These are phyloP conservation scores for Pleurotus sapidus DNA, from an alignment of 768 basidiomycete genomes.

Conservation along the genomic window DNA sequence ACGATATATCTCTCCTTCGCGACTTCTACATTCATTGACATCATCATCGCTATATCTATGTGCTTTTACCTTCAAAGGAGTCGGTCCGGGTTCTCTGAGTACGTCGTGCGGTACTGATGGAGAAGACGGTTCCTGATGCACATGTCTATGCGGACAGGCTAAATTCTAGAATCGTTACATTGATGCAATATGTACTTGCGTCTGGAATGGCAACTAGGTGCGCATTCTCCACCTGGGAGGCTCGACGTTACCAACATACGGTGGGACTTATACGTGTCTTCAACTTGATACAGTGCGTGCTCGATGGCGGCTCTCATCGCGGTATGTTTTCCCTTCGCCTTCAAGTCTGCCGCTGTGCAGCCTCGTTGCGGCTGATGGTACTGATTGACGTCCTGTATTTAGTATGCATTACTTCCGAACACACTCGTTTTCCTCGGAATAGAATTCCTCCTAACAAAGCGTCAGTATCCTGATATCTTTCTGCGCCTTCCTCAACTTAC, in stretches of 20 bases:
- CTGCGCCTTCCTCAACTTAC: not conserved
- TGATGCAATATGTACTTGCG: slow-evolving; percentile 12
- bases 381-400: not conserved
- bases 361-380: not conserved
- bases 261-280: not conserved
- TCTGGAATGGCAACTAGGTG: slow-evolving; percentile 15
- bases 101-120: not conserved
- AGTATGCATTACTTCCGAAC: slow-evolving; percentile 15
- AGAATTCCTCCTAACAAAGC: slow-evolving; percentile 18
- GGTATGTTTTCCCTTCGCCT: not conserved
- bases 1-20: slow-evolving; percentile 20
- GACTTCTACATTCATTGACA: slow-evolving; percentile 18
- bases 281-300: slow-evolving; percentile 8
- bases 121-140: no score
- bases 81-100: slow-evolving; percentile 14
- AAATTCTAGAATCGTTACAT: slow-evolving; percentile 8
- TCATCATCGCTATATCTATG: slow-evolving; percentile 20
- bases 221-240: no score
- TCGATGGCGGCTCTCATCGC: slow-evolving; percentile 11
- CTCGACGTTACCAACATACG: no score
- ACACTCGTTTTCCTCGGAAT: slow-evolving; percentile 16
- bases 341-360: not conserved
- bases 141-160: not conserved
- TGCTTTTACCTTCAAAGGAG: slow-evolving; percentile 21
- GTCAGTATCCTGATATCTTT: slow-evolving; percentile 6